Base-by-base conservation (phyloP, 495 filamentous ascomycete species). In the Aspergillus egyptiacus region DNA sequence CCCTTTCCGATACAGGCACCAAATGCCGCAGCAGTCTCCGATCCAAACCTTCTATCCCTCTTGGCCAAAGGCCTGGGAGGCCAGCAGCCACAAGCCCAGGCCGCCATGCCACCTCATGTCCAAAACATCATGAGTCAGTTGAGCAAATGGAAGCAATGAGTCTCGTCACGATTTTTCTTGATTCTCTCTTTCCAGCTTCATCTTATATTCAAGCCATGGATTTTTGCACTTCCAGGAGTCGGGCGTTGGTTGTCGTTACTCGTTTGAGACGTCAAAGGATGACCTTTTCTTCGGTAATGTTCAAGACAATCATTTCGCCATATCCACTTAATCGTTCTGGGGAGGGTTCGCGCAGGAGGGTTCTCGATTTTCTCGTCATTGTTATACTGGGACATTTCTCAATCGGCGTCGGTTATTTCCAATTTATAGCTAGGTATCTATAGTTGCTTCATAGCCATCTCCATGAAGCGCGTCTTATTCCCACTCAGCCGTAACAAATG, bases 51-150 rank as follows among this genome's bases (percentile, higher is more conserved):
- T 22, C 59, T 77, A 20, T 70, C 75, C 20, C 58, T 78, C 8
- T 55, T 78, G 18, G 65, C 66, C 2, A 75, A 70, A 43, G 69
- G 68, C 20, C 48, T 68, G 19, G 63, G 62, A 38, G 61, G 57
- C 45, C 67, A 66, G 40, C 69, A 67, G 50, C 60, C 59, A 34
- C 72, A 78, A 54, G 64, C 63, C 28, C 71, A 74, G 39, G 53
- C 59, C 23, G 46, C 61, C 30, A 51, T 66, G 35, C 58, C 61
- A 34, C 59, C 66, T 27, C 72, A 81, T 58, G 73, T 84, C 49
- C 76, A 81, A 55, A 77, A 80, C 53, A 69, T 84, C 37, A 76
- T 83, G 73, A 74, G 76, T 43, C 79, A 83, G 52, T 61, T 84
- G 54, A 68, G 76, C 9, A 80, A 75, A 59, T 83, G 78, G 69